Percentiles rank a stretch among this genome's conserved stretches.
These are phyloP conservation scores for Saccharomyces jurei DNA, from an alignment of 805 yeast genomes.

Conservation along the genomic window DNA sequence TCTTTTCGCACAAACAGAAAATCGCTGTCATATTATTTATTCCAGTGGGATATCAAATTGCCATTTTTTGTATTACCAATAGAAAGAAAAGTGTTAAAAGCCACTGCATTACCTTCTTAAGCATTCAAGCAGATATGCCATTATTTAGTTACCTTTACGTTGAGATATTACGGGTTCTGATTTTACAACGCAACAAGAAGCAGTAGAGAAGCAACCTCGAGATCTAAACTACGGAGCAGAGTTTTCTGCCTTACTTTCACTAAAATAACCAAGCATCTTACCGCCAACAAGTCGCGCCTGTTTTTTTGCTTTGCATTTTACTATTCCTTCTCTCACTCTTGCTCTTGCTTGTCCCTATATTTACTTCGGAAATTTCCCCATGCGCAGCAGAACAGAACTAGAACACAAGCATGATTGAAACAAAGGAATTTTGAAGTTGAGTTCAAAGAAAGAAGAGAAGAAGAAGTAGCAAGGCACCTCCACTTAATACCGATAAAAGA, in stretches of 20 bases:
- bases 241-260: neutral
- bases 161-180: neutral
- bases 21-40: neutral
- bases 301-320: neutral
- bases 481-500: neutral
- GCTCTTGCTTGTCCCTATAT: neutral
- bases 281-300: neutral
- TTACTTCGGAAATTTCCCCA: neutral
- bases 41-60: neutral
- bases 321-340: neutral
- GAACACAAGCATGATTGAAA: neutral
- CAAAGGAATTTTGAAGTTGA: neutral
- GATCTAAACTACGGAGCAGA: too few relatives aligned
- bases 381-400: neutral
- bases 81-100: neutral
- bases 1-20: neutral
- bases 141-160: neutral
- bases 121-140: neutral
- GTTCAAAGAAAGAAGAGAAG: neutral
- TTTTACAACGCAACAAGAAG: too few relatives aligned
- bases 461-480: neutral
- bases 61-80: neutral
- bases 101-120: neutral
- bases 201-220: too few relatives aligned
- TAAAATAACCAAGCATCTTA: neutral